Percentiles rank a stretch among this genome's conserved stretches.
These are phyloP conservation scores for Mallotus nudiflorus DNA, from an alignment of 345 rosid species.

Conservation along the genomic window DNA sequence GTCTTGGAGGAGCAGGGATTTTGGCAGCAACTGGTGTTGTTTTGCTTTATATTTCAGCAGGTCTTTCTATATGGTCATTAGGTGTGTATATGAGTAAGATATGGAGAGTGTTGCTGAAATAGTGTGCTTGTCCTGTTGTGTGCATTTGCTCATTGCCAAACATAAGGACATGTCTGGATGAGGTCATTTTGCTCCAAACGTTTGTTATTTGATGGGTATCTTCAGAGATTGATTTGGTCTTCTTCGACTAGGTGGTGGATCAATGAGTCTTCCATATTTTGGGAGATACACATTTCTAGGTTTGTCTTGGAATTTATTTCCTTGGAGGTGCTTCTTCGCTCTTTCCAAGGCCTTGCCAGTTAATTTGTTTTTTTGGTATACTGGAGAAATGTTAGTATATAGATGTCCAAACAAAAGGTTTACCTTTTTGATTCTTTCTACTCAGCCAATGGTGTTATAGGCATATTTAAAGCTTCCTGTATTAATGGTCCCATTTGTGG, in stretches of 20 bases:
- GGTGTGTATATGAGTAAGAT: constrained; percentile 85
- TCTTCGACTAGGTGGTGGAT: constrained; percentile 23
- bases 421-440: background rate
- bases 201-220: background rate
- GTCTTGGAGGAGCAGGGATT: constrained; percentile 50
- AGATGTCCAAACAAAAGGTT: constrained; percentile 2
- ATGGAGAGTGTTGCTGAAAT: constrained; percentile 68
- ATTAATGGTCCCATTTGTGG: background rate
- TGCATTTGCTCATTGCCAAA: background rate
- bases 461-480: constrained; percentile 11
- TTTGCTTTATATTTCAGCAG: constrained; percentile 90
- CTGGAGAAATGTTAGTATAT: background rate
- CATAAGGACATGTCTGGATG: background rate
- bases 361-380: background rate
- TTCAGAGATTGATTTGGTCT: constrained; percentile 16
- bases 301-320: constrained; percentile 7
- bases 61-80: constrained; percentile 90
- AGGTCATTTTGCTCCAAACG: background rate
- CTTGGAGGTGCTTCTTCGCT: background rate
- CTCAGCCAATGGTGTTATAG: background rate
- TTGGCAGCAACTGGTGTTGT: constrained; percentile 66
- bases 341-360: background rate
- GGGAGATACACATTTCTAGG: constrained; percentile 21
- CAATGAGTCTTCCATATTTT: constrained; percentile 21
- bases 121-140: constrained; percentile 26